Evolutionary conservation across 2,329 filamentous ascomycete species (phyloP).

Genomic region (Coniochaeta ligniaria): DNA sequence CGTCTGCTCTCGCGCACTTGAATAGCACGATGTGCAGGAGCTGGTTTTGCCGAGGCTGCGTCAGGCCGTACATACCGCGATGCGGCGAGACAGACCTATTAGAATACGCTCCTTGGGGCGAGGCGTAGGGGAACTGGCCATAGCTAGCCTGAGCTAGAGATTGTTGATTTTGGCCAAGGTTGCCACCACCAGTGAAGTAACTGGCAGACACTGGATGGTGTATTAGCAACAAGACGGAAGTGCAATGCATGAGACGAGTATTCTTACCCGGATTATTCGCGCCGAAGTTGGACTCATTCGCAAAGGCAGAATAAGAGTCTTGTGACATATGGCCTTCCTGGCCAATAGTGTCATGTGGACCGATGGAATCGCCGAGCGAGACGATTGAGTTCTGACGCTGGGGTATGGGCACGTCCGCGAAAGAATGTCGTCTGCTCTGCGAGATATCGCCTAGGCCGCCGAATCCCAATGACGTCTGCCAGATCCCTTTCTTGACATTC

Average conservation of each 20-base stretch:
- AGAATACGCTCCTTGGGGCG: slow-evolving; percentile 33
- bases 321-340: slow-evolving; percentile 35
- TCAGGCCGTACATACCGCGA: slow-evolving; percentile 52
- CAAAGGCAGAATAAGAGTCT: slow-evolving; percentile 26
- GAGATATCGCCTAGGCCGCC: slow-evolving; percentile 53
- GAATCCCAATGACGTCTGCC: slow-evolving; percentile 66
- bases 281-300: slow-evolving; percentile 18
- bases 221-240: neutral
- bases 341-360: slow-evolving; percentile 36
- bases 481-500: slow-evolving; percentile 60
- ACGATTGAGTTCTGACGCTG: slow-evolving; percentile 58
- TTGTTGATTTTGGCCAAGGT: slow-evolving; percentile 24
- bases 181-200: slow-evolving; percentile 28
- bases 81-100: slow-evolving; percentile 54
- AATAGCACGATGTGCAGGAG: slow-evolving; percentile 86
- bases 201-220: slow-evolving; percentile 14
- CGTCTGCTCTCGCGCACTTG: slow-evolving; percentile 91
- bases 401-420: slow-evolving; percentile 61
- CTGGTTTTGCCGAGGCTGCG: slow-evolving; percentile 58
- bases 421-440: slow-evolving; percentile 74
- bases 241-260: neutral
- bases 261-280: slow-evolving; percentile 32
- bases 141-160: slow-evolving; percentile 28
- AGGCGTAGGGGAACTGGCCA: slow-evolving; percentile 39
- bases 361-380: slow-evolving; percentile 46